Base-by-base conservation (phyloP, 768 basidiomycete genomes). In the Fibroporia radiculosa region DNA sequence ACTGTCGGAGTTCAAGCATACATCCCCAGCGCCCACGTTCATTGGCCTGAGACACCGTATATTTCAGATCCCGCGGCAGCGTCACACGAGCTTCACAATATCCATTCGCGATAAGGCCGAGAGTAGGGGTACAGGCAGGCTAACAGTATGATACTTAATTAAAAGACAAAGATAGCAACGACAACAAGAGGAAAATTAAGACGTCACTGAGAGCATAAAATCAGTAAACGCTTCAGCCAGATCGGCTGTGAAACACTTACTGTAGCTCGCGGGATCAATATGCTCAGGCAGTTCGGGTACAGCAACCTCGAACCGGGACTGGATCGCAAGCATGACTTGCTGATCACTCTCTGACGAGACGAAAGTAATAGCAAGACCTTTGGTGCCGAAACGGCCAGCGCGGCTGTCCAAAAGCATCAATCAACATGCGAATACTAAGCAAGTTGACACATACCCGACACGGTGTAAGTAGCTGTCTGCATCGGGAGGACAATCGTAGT, bases 401-500 rank as follows among this genome's bases (percentile, higher is more conserved):
- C 96, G 95, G 53, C 92, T 88, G 52, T 18, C 33, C 10, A 34
- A 16, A 22, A 33, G 7, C 14, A 14, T 28, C 25, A 18, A 14
- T 36, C 34, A 27, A 26, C 12, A 14, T 25, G 16, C 13, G 20
- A 41, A 18, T 16, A n/a, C 42, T 4, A 22, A 28, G 22, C 14
- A 43, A 38, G 25, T 34, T 1, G 16, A 40, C 11, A 67, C 82
- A 29, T 58, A 87, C 85, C 88, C 96, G 48, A 99, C 96, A 66
- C 96, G 87, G 65, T 99, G 96, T 35, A 99, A 77, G 64, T 99
- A 99, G 50, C 89, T 93, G 68, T 99, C 96, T 18, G 96, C 95
- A 57, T 99, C 96, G 29, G 85, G 80, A 31, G 96, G 93, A 50
- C 87, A 92, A 59, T 99, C 96, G 62, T 99, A 99, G 67, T 99